Evolutionary conservation across 805 yeast genomes (phyloP).

Genomic region (Alloascoidea africana): DNA sequence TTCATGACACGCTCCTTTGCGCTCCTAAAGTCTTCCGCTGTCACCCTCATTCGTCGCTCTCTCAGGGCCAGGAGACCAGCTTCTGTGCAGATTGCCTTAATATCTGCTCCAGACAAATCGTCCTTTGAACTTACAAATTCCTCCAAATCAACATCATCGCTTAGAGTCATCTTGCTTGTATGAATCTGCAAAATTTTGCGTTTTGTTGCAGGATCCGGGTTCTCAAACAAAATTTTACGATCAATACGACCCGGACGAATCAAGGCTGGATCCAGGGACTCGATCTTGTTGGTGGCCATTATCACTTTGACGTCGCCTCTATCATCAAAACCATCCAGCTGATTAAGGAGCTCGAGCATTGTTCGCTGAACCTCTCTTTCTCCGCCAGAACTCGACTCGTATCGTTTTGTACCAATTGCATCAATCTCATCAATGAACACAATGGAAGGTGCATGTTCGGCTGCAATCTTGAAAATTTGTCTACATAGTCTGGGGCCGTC

Average conservation of each 20-base stretch:
- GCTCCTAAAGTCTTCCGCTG: constrained; percentile 81
- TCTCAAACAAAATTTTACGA: constrained; percentile 89
- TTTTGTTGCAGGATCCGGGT: constrained; percentile 86
- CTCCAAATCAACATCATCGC: constrained; percentile 78
- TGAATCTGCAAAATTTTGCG: constrained; percentile 87
- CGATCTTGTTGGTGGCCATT: constrained; percentile 96
- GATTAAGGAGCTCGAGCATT: constrained; percentile 90
- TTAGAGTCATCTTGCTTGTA: constrained; percentile 83
- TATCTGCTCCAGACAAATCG: constrained; percentile 94
- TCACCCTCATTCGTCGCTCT: constrained; percentile 96
- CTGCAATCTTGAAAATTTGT: constrained; percentile 92
- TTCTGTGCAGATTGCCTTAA: constrained; percentile 94
- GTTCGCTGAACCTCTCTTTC: constrained; percentile 97
- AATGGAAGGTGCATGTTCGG: constrained; percentile 95
- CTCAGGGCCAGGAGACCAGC: constrained; percentile 92
- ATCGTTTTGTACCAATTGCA: constrained; percentile 97
- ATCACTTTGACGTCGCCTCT: constrained; percentile 95
- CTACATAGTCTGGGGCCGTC: constrained; percentile 94
- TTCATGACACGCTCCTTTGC: constrained; percentile 93
- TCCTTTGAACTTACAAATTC: constrained; percentile 84
- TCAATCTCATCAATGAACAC: constrained; percentile 97
- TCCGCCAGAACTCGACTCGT: constrained; percentile 84
- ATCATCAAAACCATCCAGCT: constrained; percentile 93
- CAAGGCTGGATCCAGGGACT: constrained; percentile 87
- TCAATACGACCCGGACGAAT: constrained; percentile 97